phyloP scores from a whole-genome alignment of 371 early-diverging fungal species.

The Capillidium heterosporum region DNA sequence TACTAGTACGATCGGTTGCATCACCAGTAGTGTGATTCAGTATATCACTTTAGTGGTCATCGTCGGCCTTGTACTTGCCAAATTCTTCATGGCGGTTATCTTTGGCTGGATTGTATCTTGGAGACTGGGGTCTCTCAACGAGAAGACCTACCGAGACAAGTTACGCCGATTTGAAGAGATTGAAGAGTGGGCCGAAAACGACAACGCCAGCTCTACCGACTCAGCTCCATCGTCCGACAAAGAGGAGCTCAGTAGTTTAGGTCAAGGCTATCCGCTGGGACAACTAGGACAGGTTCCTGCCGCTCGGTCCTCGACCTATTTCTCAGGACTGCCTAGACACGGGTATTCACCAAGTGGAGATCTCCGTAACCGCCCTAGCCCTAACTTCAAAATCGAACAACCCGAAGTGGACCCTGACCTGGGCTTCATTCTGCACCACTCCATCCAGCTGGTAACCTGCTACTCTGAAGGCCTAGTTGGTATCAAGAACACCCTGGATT shows the following conservation, averaged over 20 bases:
- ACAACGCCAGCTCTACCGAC: conserved; percentile 10
- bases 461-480: conserved; percentile 87
- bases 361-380: not conserved
- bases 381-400: not conserved
- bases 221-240: not conserved
- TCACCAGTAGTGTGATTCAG: conserved; percentile 51
- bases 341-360: not conserved
- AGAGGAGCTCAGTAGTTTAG: not conserved
- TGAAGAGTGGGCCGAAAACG: conserved; percentile 34
- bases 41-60: conserved; percentile 60
- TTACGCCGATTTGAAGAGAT: conserved; percentile 33
- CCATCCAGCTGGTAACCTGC: conserved; percentile 62
- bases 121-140: conserved; percentile 49
- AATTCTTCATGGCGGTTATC: conserved; percentile 60
- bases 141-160: conserved; percentile 38
- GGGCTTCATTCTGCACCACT: conserved; percentile 44
- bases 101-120: conserved; percentile 68
- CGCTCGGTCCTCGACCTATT: not conserved
- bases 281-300: not conserved
- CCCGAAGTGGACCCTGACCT: not conserved
- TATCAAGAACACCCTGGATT: conserved; percentile 84
- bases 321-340: not conserved
- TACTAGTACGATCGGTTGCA: conserved; percentile 51
- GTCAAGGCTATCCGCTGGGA: too few species aligned
- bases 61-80: conserved; percentile 55